A percentile compares a stretch with the other conserved stretches of the same genome.
phyloP scores from a whole-genome alignment of 805 yeast species.

The Clavispora santaluciae region DNA sequence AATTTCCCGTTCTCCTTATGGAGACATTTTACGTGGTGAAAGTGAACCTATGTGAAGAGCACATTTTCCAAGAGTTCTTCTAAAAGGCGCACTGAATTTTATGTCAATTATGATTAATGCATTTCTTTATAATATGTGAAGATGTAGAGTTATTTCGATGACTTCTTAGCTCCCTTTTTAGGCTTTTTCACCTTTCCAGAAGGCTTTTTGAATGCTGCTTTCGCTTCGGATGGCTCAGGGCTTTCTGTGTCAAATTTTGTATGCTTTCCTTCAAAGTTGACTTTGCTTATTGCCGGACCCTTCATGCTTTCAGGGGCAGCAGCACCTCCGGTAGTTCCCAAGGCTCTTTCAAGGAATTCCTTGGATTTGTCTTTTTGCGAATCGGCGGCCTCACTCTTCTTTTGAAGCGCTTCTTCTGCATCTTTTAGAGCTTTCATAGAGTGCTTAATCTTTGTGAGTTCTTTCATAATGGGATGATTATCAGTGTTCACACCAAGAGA shows the following conservation, averaged over 20 bases:
- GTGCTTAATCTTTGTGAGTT: slow-evolving; percentile 59
- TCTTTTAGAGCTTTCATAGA: slow-evolving; percentile 58
- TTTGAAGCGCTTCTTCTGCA: slow-evolving; percentile 20
- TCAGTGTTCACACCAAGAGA: slow-evolving; percentile 53
- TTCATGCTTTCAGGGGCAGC: slow-evolving; percentile 22
- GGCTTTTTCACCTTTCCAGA: slow-evolving; percentile 3
- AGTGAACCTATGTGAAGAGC: slow-evolving; percentile 58
- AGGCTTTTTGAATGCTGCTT: slow-evolving; percentile 1
- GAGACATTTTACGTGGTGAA: slow-evolving; percentile 62
- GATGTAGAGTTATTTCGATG: slow-evolving; percentile 1
- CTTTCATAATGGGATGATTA: slow-evolving; percentile 61
- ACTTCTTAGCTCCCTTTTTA: background rate
- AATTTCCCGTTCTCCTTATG: slow-evolving; percentile 78
- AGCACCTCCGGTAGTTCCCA: slow-evolving; percentile 34
- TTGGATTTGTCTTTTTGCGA: slow-evolving; percentile 35
- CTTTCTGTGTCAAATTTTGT: slow-evolving; percentile 37
- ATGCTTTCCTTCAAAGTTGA: slow-evolving; percentile 51
- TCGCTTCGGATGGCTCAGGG: slow-evolving; percentile 1
- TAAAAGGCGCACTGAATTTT: slow-evolving; percentile 7
- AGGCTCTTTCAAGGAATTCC: slow-evolving; percentile 41
- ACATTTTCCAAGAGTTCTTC: slow-evolving; percentile 42
- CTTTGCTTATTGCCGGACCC: slow-evolving; percentile 49
- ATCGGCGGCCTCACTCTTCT: slow-evolving; percentile 17
- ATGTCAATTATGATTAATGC: background rate
- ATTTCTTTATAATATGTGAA: slow-evolving; percentile 2